Evolutionary conservation across 768 basidiomycete species (phyloP).

Genomic region (Candolleomyces eurysporus): DNA sequence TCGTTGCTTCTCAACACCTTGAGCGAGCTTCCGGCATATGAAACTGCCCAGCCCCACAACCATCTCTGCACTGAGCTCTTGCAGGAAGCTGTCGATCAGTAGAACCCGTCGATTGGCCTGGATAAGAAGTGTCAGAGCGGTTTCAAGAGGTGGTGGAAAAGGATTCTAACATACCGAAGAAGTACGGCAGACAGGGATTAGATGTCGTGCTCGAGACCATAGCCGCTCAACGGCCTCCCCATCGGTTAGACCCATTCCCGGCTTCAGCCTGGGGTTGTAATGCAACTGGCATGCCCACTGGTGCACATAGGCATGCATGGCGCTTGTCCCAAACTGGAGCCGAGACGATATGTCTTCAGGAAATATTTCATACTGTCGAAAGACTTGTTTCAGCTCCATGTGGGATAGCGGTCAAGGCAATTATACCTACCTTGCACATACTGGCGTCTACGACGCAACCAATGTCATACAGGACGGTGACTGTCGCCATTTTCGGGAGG

Average conservation of each 20-base stretch:
- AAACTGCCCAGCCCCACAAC: not conserved
- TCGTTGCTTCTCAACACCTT: not conserved
- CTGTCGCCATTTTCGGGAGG: no score
- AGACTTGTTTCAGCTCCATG: conserved; percentile 7
- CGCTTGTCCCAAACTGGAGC: conserved; percentile 24
- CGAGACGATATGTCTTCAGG: conserved; percentile 12
- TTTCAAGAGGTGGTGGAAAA: not conserved
- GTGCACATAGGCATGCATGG: conserved; percentile 39
- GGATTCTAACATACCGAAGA: conserved; percentile 27
- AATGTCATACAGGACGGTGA: conserved; percentile 24
- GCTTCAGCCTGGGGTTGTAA: conserved; percentile 28
- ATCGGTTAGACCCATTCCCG: conserved; percentile 31
- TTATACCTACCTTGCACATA: conserved; percentile 14
- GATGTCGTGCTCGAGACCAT: conserved; percentile 29
- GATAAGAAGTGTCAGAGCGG: conserved; percentile 1
- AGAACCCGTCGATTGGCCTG: conserved; percentile 26
- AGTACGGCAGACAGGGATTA: conserved; percentile 31
- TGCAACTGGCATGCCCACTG: conserved; percentile 17
- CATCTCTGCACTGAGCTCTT: not conserved
- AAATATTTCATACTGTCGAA: conserved; percentile 22
- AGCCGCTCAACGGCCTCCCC: conserved; percentile 32
- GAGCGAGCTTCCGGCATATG: not conserved
- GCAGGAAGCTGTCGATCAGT: conserved; percentile 25
- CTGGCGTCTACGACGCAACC: conserved; percentile 26
- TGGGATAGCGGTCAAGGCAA: not conserved